Base-by-base conservation (phyloP, 345 rosid genomes). In the Salix arbutifolia region DNA sequence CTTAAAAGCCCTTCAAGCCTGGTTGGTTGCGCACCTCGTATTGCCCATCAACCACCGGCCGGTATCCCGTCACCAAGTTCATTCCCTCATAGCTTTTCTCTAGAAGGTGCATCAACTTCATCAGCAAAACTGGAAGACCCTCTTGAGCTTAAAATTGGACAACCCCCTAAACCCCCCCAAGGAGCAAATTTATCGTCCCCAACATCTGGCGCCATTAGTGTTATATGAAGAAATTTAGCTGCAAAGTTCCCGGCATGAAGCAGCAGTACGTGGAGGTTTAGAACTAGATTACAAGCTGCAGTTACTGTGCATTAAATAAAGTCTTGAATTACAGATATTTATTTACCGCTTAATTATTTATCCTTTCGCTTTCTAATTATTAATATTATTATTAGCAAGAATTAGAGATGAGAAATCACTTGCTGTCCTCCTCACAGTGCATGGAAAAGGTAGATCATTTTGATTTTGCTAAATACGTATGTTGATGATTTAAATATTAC, bases 131-230 rank as follows among this genome's bases (percentile, higher is more conserved):
- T 65, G 35, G 76, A 30, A 70, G 78, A 81, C 17, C n/a, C 67
- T 26, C 16, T 64, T 19, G 83, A 78, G 26, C 79, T 79, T 25
- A 62, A 70, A 79, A 53, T 74, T 44, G 79, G 78, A 38, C 75
- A 17, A 14, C 31, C 56, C 56, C n/a, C 65, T 31, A 10, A 61
- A 46, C 26, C 80, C 19, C 80, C 76, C 1, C 76, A 50, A 65
- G 70, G 23, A 18, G 56, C 42, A 53, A 50, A 70, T 30, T 12
- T 69, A 17, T 18, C 79, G 19, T 31, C 78, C 52, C 73, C 79
- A 69, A 40, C 33, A 48, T 77, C 78, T 17, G 78, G 80, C 13
- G 75, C 72, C 3, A 75, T 74, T 26, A 77, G 71, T n/a, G 81
- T 77, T 38, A 37, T 23, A 0, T 80, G 76, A 77, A 25, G 40